A percentile compares a stretch with the other conserved stretches of the same genome.
These are phyloP conservation scores for Ilex asprella DNA, from an alignment of 257 asterid species.

Conservation along the genomic window DNA sequence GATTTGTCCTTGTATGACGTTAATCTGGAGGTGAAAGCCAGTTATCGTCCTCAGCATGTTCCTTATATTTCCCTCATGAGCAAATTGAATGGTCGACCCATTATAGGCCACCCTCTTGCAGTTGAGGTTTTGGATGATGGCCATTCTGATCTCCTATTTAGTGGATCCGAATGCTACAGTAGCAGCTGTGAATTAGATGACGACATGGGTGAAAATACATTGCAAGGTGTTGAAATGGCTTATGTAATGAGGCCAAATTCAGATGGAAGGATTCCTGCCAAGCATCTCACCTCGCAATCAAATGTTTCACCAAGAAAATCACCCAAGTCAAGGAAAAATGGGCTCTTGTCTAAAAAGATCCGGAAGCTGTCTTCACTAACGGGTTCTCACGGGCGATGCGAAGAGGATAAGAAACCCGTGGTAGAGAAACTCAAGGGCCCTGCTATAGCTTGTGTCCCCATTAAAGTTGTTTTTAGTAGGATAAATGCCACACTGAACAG, in stretches of 20 bases:
- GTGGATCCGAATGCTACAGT: constrained; percentile 33
- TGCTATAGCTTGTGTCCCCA: constrained; percentile 64
- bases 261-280: constrained; percentile 18
- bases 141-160: constrained; percentile 29
- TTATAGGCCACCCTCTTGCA: constrained; percentile 70
- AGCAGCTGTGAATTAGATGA: constrained; percentile 52
- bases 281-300: constrained; percentile 10
- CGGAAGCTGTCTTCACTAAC: constrained; percentile 66
- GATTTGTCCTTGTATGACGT: constrained; percentile 52
- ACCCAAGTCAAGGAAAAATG: constrained; percentile 30
- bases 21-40: constrained; percentile 46
- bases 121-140: constrained; percentile 58
- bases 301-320: constrained; percentile 17
- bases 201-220: constrained; percentile 11
- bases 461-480: constrained; percentile 64
- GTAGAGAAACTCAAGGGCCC: constrained; percentile 51
- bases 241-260: constrained; percentile 20
- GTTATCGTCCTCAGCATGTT: constrained; percentile 51
- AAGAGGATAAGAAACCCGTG: constrained; percentile 33
- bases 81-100: constrained; percentile 55
- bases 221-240: constrained; percentile 16
- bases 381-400: constrained; percentile 23
- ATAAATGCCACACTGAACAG: constrained; percentile 44
- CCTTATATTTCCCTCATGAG: constrained; percentile 72
- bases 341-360: constrained; percentile 45